Base-by-base conservation (phyloP, 345 rosid species). In the Bruguiera parviflora region DNA sequence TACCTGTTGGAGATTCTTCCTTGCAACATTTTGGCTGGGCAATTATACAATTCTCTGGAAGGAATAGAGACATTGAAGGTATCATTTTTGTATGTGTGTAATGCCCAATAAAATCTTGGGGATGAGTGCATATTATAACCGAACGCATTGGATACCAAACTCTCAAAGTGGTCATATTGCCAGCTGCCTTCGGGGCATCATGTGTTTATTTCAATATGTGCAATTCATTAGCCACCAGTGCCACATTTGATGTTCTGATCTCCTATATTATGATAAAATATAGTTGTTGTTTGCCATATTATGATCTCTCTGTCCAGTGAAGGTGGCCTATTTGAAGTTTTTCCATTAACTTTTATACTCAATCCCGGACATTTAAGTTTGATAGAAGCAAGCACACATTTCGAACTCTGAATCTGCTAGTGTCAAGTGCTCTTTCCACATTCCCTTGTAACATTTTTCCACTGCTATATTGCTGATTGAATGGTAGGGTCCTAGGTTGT, bases 1-100 rank as follows among this genome's bases (percentile, higher is more conserved):
- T 5, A 24, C 31, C 29, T 24, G 18, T 24, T 56, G 59, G 6
- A 65, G 53, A 33, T 66, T 43, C 60, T 35, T 73, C 61, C 21
- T 72, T 66, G 61, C 65, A 57, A 59, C 24, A 9, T 35, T 25
- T 47, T 27, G 27, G 65, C 5, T 65, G 53, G 65, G 22, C 18
- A 51, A 65, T 32, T 72, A 27, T 47, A n/a, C 24, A 47, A 28
- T 64, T 25, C 49, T 29, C 39, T 25, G 37, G 35, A 46, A 18
- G 53, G 37, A 19, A 63, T 55, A 55, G 39, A 5, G 46, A 56
- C 9, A 60, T 31, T 43, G 24, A 46, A 53, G 68, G 60, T 57
- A 57, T 43, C 3, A 13, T 43, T 43, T 43, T 3, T 13, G 18
- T 43, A 3, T 15, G 49, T 43, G 49, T 43, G 18, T 43, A 43